These are phyloP conservation scores for Brasenia schreberi DNA, from an alignment of 164 flowering plant species.

Conservation along the genomic window DNA sequence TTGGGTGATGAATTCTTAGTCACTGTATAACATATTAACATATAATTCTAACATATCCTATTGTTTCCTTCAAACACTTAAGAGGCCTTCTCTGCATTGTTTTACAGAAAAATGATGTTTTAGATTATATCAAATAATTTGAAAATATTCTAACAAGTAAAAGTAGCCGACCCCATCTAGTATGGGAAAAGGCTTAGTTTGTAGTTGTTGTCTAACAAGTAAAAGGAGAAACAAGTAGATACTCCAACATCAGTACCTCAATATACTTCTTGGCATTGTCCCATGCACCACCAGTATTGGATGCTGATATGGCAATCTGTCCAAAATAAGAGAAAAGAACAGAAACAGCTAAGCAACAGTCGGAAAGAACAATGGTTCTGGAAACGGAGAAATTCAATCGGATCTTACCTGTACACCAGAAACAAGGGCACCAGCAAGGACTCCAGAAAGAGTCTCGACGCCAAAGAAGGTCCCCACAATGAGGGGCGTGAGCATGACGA, in stretches of 20 bases:
- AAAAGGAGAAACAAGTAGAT: neutral
- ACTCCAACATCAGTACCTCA: conserved; percentile 10
- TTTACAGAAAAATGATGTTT: too few species aligned
- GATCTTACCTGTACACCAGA: conserved; percentile 17
- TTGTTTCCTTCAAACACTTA: too few species aligned
- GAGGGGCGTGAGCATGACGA: conserved; percentile 25
- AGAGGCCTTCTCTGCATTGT: too few species aligned
- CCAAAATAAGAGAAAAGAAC: neutral
- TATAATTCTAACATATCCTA: too few species aligned
- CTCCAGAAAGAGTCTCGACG: conserved; percentile 24
- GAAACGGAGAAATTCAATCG: neutral
- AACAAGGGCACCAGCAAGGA: conserved; percentile 23
- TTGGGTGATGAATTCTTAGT: too few species aligned
- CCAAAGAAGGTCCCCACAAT: conserved; percentile 21
- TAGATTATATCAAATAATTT: too few species aligned
- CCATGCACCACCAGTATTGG: conserved; percentile 26
- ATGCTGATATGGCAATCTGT: conserved; percentile 26
- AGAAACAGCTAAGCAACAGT: neutral
- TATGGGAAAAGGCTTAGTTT: too few species aligned
- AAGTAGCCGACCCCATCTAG: too few species aligned
- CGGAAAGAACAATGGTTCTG: neutral
- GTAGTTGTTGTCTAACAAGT: neutral
- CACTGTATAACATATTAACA: too few species aligned
- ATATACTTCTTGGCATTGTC: conserved; percentile 25
- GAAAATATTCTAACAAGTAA: neutral